Conservation (phyloP, 768 basidiomycete genomes). For the Agaricus subrufescens region DNA sequence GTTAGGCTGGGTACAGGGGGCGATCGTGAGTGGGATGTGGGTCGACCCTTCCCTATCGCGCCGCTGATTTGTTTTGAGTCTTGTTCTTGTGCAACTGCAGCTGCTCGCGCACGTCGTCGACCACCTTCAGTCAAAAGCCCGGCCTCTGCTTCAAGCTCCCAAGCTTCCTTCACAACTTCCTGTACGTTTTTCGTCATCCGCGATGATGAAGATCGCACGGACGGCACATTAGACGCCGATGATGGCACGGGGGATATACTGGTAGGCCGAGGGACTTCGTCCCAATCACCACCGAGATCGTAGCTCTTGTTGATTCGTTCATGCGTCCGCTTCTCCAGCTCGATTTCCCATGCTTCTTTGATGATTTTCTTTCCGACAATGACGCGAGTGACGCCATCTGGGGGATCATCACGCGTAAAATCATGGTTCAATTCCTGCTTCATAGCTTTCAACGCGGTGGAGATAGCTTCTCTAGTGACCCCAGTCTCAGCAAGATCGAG, state of each 20-base stretch:
- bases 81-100: constrained; percentile 26
- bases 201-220: constrained; percentile 10
- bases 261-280: constrained; percentile 13
- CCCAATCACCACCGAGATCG: constrained; percentile 26
- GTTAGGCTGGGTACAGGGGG: constrained; percentile 20
- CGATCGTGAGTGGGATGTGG: constrained; percentile 16
- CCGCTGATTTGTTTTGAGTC: neutral
- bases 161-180: constrained; percentile 57
- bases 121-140: constrained; percentile 74
- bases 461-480: constrained; percentile 42
- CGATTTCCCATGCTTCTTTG: constrained; percentile 78
- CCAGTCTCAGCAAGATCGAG: constrained; percentile 68
- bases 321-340: constrained; percentile 53
- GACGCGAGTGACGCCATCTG: constrained; percentile 47
- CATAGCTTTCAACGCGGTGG: constrained; percentile 40
- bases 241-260: constrained; percentile 7
- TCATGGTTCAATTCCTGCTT: constrained; percentile 53
- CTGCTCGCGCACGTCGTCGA: constrained; percentile 56
- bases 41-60: constrained; percentile 3
- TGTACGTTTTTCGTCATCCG: constrained; percentile 12
- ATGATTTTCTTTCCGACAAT: constrained; percentile 66
- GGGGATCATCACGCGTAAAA: constrained; percentile 47
- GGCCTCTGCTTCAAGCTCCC: constrained; percentile 78
- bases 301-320: constrained; percentile 30
- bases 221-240: constrained; percentile 2